phyloP scores from a whole-genome alignment of 2,329 filamentous ascomycete genomes.

The Beauveria asiatica region DNA sequence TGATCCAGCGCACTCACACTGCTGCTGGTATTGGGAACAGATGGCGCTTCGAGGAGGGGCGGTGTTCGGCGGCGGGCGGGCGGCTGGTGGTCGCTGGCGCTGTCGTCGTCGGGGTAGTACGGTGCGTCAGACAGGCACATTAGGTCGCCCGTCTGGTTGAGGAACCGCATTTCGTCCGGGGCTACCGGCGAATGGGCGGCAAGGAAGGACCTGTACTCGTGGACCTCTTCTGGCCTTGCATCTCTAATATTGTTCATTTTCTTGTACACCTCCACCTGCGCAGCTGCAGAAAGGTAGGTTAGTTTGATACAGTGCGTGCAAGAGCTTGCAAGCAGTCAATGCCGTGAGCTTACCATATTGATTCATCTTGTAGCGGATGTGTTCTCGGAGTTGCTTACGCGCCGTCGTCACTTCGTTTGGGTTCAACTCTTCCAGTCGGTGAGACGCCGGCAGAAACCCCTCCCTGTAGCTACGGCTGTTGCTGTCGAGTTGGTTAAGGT shows the following conservation, averaged over 20 bases:
- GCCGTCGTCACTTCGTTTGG: constrained; percentile 51
- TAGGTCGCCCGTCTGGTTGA: constrained; percentile 47
- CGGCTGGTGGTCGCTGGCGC: not conserved
- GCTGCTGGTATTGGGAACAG: not conserved
- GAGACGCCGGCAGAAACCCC: constrained; percentile 47
- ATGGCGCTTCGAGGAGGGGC: not conserved
- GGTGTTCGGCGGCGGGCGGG: not conserved
- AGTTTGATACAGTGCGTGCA: not conserved
- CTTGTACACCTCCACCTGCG: constrained; percentile 1
- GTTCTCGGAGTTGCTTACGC: constrained; percentile 51
- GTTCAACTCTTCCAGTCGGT: constrained; percentile 45
- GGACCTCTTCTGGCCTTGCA: constrained; percentile 19
- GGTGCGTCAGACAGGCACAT: constrained; percentile 27
- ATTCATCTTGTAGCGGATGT: constrained; percentile 56
- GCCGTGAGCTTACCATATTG: constrained; percentile 52
- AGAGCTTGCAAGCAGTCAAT: not conserved
- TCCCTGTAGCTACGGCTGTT: constrained; percentile 34
- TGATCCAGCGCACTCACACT: not conserved
- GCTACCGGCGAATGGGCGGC: constrained; percentile 45
- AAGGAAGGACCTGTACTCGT: constrained; percentile 45
- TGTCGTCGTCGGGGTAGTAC: not conserved
- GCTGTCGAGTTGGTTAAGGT: constrained; percentile 54
- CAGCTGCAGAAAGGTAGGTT: constrained; percentile 41
- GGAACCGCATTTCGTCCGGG: constrained; percentile 50
- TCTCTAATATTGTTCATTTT: not conserved